Evolutionary conservation across 371 early-diverging fungal genomes (phyloP).

Genomic region (Scutellospora calospora): DNA sequence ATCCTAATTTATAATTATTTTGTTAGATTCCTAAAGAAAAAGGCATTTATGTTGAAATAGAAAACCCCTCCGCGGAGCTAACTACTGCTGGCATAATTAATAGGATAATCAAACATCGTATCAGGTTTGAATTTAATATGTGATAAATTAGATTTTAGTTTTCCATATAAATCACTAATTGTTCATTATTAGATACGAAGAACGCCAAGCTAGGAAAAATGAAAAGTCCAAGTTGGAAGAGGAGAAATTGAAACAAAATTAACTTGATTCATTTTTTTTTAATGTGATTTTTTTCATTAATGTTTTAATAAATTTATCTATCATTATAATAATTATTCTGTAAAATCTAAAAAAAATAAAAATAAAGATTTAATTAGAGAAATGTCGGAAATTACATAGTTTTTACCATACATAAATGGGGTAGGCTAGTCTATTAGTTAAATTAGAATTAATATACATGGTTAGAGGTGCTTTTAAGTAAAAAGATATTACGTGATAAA

Average conservation of each 20-base stretch:
- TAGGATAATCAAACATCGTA: constrained; percentile 87
- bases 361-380: no score
- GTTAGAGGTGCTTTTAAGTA: no score
- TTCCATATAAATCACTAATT: constrained; percentile 10
- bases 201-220: constrained; percentile 78
- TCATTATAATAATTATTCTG: no score
- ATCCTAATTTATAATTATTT: constrained; percentile 45
- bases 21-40: constrained; percentile 71
- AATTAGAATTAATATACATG: no score
- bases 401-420: no score
- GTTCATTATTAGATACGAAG: constrained; percentile 59
- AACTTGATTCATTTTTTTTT: no score
- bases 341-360: no score
- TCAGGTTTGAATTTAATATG: constrained; percentile 63
- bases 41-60: constrained; percentile 79
- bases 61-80: constrained; percentile 75
- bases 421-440: no score
- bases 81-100: constrained; percentile 88
- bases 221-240: constrained; percentile 73
- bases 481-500: no score
- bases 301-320: no score
- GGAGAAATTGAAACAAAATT: constrained; percentile 47
- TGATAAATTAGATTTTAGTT: background rate
- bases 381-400: no score
- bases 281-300: no score